Evolutionary conservation across 208 protist genomes (phyloP).

Genomic region (Angomonas desouzai): DNA sequence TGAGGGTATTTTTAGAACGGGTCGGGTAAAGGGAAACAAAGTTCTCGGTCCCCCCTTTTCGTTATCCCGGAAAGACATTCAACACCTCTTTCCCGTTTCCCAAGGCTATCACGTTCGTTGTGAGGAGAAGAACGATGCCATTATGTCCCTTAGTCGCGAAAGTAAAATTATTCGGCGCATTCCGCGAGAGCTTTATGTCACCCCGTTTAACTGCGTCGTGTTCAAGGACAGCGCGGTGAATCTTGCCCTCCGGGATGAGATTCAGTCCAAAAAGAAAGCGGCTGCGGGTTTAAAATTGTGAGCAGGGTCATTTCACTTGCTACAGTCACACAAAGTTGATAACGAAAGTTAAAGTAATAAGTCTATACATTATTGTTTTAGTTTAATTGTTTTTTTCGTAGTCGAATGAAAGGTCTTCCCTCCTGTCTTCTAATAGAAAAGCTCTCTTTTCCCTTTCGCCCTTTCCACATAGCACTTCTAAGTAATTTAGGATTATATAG

Average conservation of each 20-base stretch:
- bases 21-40: slow-evolving; percentile 76
- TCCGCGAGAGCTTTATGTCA: slow-evolving; percentile 80
- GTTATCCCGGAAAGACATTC: slow-evolving; percentile 62
- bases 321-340: no score
- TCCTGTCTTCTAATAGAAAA: no score
- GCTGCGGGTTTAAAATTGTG: background rate
- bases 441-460: no score
- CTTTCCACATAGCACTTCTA: no score
- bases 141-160: slow-evolving; percentile 75
- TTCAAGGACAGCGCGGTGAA: slow-evolving; percentile 65
- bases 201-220: slow-evolving; percentile 82
- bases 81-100: slow-evolving; percentile 56
- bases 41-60: slow-evolving; percentile 70
- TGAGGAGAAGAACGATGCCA: slow-evolving; percentile 83
- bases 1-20: slow-evolving; percentile 85
- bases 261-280: background rate
- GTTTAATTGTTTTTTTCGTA: background rate
- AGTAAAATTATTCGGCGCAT: slow-evolving; percentile 67
- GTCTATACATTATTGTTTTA: background rate
- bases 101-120: slow-evolving; percentile 85
- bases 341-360: no score
- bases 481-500: no score
- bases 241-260: slow-evolving; percentile 19
- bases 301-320: background rate
- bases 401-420: background rate